These are phyloP conservation scores for Russula olivacea DNA, from an alignment of 768 basidiomycete genomes.

Conservation along the genomic window DNA sequence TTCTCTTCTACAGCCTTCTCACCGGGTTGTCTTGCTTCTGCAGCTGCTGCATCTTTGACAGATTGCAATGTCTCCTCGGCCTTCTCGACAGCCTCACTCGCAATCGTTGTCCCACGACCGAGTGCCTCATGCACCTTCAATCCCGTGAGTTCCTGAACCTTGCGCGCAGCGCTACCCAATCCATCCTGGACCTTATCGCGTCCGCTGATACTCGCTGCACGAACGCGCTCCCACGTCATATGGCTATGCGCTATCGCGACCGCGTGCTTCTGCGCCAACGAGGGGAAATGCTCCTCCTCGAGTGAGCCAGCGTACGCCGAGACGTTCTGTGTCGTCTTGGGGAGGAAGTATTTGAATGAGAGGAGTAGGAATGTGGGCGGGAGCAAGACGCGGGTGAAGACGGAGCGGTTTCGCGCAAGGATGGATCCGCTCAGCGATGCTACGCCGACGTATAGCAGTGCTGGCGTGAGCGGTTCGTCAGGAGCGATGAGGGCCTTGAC, in stretches of 20 bases:
- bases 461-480: constrained; percentile 80
- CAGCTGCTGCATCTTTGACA: background rate
- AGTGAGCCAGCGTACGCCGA: constrained; percentile 56
- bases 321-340: constrained; percentile 70
- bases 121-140: constrained; percentile 39
- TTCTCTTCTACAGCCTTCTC: constrained; percentile 4
- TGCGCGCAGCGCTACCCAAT: constrained; percentile 44
- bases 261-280: constrained; percentile 60
- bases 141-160: constrained; percentile 64
- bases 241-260: constrained; percentile 53
- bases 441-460: constrained; percentile 85
- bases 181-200: constrained; percentile 41
- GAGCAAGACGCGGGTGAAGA: constrained; percentile 63
- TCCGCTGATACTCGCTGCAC: constrained; percentile 46
- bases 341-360: constrained; percentile 80
- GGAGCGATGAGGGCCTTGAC: constrained; percentile 77
- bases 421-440: constrained; percentile 86
- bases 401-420: constrained; percentile 66
- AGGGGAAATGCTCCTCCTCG: constrained; percentile 67
- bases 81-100: constrained; percentile 21
- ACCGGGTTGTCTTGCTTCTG: background rate
- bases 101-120: constrained; percentile 6
- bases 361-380: constrained; percentile 69
- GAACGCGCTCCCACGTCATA: constrained; percentile 54
- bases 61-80: constrained; percentile 16